These are phyloP conservation scores for Boletus subcaerulescens DNA, from an alignment of 768 basidiomycete species.

Conservation along the genomic window DNA sequence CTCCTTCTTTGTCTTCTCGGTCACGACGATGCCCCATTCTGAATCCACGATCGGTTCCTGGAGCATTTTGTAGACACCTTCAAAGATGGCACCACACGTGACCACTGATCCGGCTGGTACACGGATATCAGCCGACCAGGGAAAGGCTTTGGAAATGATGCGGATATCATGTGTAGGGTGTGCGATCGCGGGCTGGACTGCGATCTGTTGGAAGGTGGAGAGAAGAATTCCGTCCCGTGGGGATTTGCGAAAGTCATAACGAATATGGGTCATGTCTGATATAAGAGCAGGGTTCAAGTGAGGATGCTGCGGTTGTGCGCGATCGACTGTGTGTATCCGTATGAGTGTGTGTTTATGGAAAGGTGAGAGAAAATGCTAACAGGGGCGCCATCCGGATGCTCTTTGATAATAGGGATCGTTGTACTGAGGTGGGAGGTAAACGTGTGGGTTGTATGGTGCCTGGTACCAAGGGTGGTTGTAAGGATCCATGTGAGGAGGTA, in stretches of 20 bases:
- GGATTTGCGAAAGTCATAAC: constrained; percentile 47
- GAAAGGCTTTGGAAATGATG: constrained; percentile 59
- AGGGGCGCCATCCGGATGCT: constrained; percentile 12
- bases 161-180: constrained; percentile 38
- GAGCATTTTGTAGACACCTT: constrained; percentile 46
- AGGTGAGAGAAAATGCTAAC: constrained; percentile 5
- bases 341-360: too few relatives aligned
- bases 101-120: constrained; percentile 28
- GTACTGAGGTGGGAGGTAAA: constrained; percentile 27
- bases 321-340: constrained; percentile 14
- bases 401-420: constrained; percentile 11
- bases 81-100: constrained; percentile 56
- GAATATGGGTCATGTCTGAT: constrained; percentile 46
- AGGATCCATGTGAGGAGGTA: constrained; percentile 20
- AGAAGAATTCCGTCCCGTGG: constrained; percentile 42
- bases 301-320: constrained; percentile 42
- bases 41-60: constrained; percentile 58
- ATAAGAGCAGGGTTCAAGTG: constrained; percentile 53
- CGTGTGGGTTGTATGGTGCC: constrained; percentile 28
- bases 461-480: constrained; percentile 27
- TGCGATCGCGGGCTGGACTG: constrained; percentile 36
- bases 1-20: constrained; percentile 42
- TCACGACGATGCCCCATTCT: constrained; percentile 60
- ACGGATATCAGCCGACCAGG: constrained; percentile 61
- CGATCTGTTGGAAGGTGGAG: constrained; percentile 40